Percentiles rank a stretch among this genome's conserved stretches.
These are phyloP conservation scores for Paraleonurus japonicus DNA, from an alignment of 257 asterid genomes.

Conservation along the genomic window DNA sequence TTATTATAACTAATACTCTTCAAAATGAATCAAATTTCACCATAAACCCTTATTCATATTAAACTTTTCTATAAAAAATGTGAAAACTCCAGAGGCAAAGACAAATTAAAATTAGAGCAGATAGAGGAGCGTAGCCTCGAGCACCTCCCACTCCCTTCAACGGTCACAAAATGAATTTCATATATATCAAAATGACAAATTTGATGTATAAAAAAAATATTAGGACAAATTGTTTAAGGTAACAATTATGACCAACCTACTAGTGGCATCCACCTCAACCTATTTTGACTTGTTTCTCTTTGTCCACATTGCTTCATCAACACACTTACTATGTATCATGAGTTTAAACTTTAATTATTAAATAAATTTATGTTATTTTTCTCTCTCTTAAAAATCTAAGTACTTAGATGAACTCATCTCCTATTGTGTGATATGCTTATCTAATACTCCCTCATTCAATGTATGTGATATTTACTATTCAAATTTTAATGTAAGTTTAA, in stretches of 20 bases:
- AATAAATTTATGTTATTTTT: background rate
- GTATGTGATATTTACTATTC: too few relatives aligned
- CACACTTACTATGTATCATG: constrained; percentile 19
- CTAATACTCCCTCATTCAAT: too few relatives aligned
- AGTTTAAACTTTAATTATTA: background rate
- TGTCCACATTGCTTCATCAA: constrained; percentile 35
- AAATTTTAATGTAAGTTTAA: too few relatives aligned
- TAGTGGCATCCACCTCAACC: constrained; percentile 41
- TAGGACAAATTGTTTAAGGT: background rate
- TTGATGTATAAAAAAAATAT: background rate
- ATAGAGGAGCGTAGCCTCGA: constrained; percentile 33
- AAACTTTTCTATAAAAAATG: too few relatives aligned
- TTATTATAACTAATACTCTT: too few relatives aligned
- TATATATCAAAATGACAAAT: constrained; percentile 24
- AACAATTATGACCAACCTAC: constrained; percentile 21
- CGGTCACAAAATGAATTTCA: constrained; percentile 39
- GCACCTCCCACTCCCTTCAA: constrained; percentile 44
- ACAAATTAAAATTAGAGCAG: background rate
- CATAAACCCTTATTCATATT: too few relatives aligned
- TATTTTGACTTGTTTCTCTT: constrained; percentile 38
- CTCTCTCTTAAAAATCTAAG: background rate
- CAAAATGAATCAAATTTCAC: too few relatives aligned
- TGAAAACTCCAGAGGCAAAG: background rate
- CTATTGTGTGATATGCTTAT: background rate
- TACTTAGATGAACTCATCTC: background rate